phyloP scores from a whole-genome alignment of 228 moss, liverwort and hornwort genomes.

The Sphagnum magellanicum region DNA sequence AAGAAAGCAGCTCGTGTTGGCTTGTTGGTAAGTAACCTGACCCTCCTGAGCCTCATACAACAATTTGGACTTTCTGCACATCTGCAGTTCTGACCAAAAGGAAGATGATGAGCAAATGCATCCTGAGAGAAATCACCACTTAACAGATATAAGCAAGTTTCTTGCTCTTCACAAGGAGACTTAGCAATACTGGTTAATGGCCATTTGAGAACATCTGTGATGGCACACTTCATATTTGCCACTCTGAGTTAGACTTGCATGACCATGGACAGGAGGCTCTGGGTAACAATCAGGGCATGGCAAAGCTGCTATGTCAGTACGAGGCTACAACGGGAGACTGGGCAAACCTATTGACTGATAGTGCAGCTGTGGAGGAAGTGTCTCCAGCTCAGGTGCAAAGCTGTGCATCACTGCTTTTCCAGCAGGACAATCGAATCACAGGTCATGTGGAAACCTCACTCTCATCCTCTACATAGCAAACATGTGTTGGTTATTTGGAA shows the following conservation, averaged over 20 bases:
- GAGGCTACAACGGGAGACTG: slow-evolving; percentile 22
- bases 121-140: not conserved
- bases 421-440: slow-evolving; percentile 14
- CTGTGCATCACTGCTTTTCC: slow-evolving; percentile 20
- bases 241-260: not conserved
- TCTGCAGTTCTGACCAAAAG: not conserved
- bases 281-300: slow-evolving; percentile 27
- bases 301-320: slow-evolving; percentile 22
- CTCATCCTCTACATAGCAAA: not conserved
- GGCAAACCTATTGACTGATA: slow-evolving; percentile 20
- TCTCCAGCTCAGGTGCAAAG: slow-evolving; percentile 16
- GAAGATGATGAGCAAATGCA: not conserved
- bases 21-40: slow-evolving; percentile 14
- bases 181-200: no score
- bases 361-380: slow-evolving; percentile 17
- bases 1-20: slow-evolving; percentile 16
- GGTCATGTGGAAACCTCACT: slow-evolving; percentile 18
- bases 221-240: no score
- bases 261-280: slow-evolving; percentile 23
- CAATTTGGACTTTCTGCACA: not conserved
- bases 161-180: no score
- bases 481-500: no score
- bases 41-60: not conserved
- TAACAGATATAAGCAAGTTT: no score
- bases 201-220: no score